Evolutionary conservation across 768 basidiomycete species (phyloP), one percentile per base, ranked within the genome.

Genomic region (Lactarius sanguifluus): DNA sequence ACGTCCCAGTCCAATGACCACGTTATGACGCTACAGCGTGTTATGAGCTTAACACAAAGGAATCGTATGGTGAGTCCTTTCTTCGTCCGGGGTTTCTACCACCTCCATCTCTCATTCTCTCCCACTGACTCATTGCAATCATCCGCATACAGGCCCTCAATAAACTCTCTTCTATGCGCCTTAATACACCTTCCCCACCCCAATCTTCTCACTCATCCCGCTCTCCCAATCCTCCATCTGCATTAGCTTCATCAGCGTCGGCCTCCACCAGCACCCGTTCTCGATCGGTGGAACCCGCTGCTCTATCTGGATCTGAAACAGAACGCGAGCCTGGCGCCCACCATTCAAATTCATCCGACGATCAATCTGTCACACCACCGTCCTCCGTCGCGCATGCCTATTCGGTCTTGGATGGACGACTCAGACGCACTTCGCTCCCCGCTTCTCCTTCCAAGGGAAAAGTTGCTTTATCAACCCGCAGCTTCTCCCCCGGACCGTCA

Each of bases 251-350:
- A 66, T 56, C 69, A 72, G n/a, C 74, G 54, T 73, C 75, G 34
- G 70, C 30, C 38, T 68, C 52, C 57, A 41, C 65, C 61, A 62
- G 77, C 77, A 65, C 76, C 70, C 64, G 76, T 79, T 62, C 72
- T 72, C 79, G 8, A 74, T 80, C 47, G 43, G 72, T 54, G 57
- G 69, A 32, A 63, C 65, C 43, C 38, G 64, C 59, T 56, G 64
- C 65, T 75, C 71, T 76, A 70, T 92, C 91, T 8, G 91, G 91
- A 38, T 92, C 90, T 2, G 92, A 92, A 75, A 93, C 91, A 0
- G 92, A 93, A 75, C 85, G 89, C 54, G 90, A 92, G 75, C 82
- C 80, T n/a, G 23, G 63, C 45, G 50, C 56, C 5, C 34, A 61
- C 10, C 56, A 62, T 62, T 41, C 72, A 64, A 57, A 71, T 67